Conservation (phyloP, 306 rosid genomes). For the Cucumis hystrix region DNA sequence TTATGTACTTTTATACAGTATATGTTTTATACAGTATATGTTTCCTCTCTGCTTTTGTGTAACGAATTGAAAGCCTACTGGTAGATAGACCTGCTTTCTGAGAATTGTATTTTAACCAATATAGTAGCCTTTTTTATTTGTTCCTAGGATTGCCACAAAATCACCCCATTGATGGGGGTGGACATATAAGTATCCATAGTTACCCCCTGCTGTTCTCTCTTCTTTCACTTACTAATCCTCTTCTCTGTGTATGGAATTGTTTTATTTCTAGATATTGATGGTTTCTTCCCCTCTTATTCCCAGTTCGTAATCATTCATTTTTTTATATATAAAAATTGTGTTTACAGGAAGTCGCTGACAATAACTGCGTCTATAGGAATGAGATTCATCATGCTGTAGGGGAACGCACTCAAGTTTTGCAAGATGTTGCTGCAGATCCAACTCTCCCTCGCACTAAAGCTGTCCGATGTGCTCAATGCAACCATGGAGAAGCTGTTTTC, state of each 20-base stretch:
- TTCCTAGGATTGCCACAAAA: too few relatives aligned
- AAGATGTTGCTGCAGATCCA: constrained; percentile 95
- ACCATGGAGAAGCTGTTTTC: constrained; percentile 97
- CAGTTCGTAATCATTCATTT: not conserved
- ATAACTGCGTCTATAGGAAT: constrained; percentile 79
- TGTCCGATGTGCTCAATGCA: constrained; percentile 77
- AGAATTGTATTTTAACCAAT: not conserved
- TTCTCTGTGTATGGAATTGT: not conserved
- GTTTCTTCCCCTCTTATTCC: not conserved
- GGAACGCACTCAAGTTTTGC: constrained; percentile 83
- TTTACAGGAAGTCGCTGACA: constrained; percentile 85
- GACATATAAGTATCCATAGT: too few relatives aligned
- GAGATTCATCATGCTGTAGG: constrained; percentile 87
- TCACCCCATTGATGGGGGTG: too few relatives aligned
- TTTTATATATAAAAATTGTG: not conserved
- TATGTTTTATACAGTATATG: not conserved
- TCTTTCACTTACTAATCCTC: not conserved
- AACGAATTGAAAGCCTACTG: not conserved
- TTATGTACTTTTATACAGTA: not conserved
- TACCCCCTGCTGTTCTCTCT: not conserved
- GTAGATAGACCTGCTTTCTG: not conserved
- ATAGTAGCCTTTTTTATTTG: too few relatives aligned
- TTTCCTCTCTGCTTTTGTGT: not conserved
- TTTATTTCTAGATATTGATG: not conserved
- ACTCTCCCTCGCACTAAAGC: constrained; percentile 96